phyloP scores from a whole-genome alignment of 192 early-diverging fungal genomes.

The Coemansia brasiliensis region DNA sequence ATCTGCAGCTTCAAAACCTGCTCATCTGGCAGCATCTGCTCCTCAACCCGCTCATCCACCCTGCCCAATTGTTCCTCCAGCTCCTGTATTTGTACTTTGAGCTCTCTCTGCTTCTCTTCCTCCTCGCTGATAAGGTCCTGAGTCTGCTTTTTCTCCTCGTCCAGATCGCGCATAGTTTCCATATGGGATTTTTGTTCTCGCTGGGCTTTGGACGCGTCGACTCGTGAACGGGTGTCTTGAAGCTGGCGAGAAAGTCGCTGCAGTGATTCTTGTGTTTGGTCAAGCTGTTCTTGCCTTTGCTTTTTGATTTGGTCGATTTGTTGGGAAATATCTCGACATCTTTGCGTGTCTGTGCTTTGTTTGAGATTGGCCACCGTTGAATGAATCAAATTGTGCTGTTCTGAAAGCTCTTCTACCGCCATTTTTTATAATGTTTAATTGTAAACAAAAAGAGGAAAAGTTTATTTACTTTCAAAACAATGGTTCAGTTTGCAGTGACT shows the following conservation, averaged over 20 bases:
- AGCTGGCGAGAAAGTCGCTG: slow-evolving; percentile 46
- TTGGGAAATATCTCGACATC: slow-evolving; percentile 11
- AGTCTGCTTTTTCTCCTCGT: slow-evolving; percentile 16
- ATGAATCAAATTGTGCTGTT: slow-evolving; percentile 29
- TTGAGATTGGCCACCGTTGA: slow-evolving; percentile 27
- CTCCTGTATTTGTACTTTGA: slow-evolving; percentile 12
- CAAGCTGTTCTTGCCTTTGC: slow-evolving; percentile 10
- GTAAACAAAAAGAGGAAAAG: slow-evolving; percentile 8
- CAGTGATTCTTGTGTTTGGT: slow-evolving; percentile 35
- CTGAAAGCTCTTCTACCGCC: slow-evolving; percentile 28
- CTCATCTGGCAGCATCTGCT: slow-evolving; percentile 16
- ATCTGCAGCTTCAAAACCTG: slow-evolving; percentile 36
- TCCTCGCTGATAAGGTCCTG: slow-evolving; percentile 12
- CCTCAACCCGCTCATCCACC: slow-evolving; percentile 28
- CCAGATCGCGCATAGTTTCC: slow-evolving; percentile 42
- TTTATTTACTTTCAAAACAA: too few relatives aligned
- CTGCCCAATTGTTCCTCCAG: slow-evolving; percentile 19
- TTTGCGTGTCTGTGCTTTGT: slow-evolving; percentile 26
- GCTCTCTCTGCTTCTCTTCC: slow-evolving; percentile 10
- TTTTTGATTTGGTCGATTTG: slow-evolving; percentile 11
- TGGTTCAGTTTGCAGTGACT: too few relatives aligned
- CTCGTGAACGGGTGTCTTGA: slow-evolving; percentile 26
- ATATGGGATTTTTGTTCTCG: slow-evolving; percentile 45
- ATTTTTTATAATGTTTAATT: background rate
- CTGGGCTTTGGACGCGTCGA: slow-evolving; percentile 41